Conservation (phyloP, 2,329 filamentous ascomycete species). For the Dothistroma pini region DNA sequence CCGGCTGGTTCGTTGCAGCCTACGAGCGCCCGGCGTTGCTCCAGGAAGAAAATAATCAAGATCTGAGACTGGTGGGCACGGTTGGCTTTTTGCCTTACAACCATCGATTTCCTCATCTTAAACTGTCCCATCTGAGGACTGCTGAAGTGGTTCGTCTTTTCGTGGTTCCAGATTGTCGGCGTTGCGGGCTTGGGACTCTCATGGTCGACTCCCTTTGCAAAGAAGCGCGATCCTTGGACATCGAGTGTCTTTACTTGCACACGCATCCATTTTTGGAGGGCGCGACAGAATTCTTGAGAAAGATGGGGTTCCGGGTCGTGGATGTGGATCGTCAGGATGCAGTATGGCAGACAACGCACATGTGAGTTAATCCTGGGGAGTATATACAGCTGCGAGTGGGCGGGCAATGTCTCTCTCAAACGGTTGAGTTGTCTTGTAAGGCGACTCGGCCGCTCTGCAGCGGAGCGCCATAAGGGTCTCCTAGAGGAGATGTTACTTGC, state of each 20-base stretch:
- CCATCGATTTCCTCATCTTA: background rate
- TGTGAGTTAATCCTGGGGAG: too few species aligned
- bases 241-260: background rate
- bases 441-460: too few species aligned
- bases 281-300: background rate
- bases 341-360: background rate
- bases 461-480: too few species aligned
- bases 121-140: background rate
- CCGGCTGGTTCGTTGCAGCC: background rate
- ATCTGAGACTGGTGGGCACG: background rate
- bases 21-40: background rate
- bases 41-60: background rate
- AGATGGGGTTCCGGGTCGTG: background rate
- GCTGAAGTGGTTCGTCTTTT: background rate
- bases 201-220: background rate
- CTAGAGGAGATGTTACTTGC: too few species aligned
- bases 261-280: background rate
- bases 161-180: background rate
- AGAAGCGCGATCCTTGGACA: background rate
- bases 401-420: too few species aligned
- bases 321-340: background rate
- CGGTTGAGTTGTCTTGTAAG: too few species aligned
- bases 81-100: background rate
- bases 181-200: background rate
- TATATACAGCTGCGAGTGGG: too few species aligned